A percentile compares a stretch with the other conserved stretches of the same genome.
phyloP scores from a whole-genome alignment of 2,329 filamentous ascomycete genomes.

The Alternaria conjuncta region DNA sequence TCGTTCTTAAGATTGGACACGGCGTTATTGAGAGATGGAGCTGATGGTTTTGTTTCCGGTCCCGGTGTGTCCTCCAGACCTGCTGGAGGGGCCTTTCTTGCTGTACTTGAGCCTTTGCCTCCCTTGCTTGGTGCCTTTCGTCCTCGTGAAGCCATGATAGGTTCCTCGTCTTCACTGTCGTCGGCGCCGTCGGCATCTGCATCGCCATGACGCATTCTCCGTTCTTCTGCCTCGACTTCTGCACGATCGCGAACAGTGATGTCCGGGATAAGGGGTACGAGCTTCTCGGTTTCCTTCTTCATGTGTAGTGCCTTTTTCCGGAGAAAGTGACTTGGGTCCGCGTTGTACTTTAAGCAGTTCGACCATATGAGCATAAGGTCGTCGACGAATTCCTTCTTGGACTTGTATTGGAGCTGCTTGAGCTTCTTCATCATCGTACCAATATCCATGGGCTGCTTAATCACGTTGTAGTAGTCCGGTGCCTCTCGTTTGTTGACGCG shows the following conservation, averaged over 20 bases:
- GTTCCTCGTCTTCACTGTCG: conserved; percentile 90
- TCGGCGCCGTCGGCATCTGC: conserved; percentile 82
- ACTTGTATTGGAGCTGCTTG: conserved; percentile 65
- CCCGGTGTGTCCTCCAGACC: conserved; percentile 80
- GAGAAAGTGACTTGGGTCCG: conserved; percentile 83
- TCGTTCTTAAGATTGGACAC: conserved; percentile 60
- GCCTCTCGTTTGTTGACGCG: conserved; percentile 97
- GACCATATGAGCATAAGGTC: conserved; percentile 96
- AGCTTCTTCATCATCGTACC: conserved; percentile 99
- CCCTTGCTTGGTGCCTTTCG: conserved; percentile 83
- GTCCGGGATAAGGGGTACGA: conserved; percentile 93
- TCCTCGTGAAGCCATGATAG: conserved; percentile 96
- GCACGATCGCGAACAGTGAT: conserved; percentile 88
- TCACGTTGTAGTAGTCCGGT: conserved; percentile 91
- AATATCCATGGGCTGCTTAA: conserved; percentile 97
- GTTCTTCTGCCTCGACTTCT: conserved; percentile 77
- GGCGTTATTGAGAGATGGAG: conserved; percentile 63
- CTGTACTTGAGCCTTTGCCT: conserved; percentile 67
- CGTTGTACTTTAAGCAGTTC: conserved; percentile 96
- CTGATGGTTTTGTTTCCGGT: conserved; percentile 74
- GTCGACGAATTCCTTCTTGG: conserved; percentile 89
- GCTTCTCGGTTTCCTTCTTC: conserved; percentile 96
- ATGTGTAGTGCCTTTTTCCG: conserved; percentile 94
- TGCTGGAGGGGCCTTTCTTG: conserved; percentile 75
- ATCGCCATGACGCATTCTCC: conserved; percentile 82